Percentiles rank a stretch among this genome's conserved stretches.
phyloP scores from a whole-genome alignment of 73 alveolate genomes.

The Paramecium sonneborni region DNA sequence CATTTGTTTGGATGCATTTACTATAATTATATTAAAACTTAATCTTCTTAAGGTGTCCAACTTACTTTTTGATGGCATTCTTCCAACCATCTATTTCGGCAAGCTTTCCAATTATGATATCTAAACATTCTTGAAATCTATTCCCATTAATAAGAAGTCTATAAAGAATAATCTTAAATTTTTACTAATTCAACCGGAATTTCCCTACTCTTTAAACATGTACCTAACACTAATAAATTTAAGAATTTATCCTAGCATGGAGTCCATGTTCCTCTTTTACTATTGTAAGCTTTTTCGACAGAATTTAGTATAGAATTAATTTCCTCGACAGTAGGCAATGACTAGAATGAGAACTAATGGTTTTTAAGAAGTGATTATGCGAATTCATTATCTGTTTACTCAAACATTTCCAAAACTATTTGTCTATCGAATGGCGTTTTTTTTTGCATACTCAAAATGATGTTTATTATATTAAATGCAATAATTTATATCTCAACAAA shows the following conservation, averaged over 20 bases:
- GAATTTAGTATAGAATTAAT: not conserved
- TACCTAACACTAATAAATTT: not conserved
- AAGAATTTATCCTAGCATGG: constrained; percentile 3
- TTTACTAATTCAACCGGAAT: not conserved
- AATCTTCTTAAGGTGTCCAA: constrained; percentile 7
- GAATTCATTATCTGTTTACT: not conserved
- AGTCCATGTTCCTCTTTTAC: not conserved
- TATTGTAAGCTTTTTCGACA: not conserved
- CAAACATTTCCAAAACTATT: not conserved
- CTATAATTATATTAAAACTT: not conserved
- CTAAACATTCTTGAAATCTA: constrained; percentile 3
- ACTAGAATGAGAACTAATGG: not conserved
- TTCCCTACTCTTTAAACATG: not conserved
- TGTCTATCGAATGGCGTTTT: constrained; percentile 6
- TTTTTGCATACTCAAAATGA: not conserved
- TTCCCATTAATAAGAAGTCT: constrained; percentile 41
- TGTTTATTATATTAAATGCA: not conserved
- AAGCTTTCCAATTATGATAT: constrained; percentile 48
- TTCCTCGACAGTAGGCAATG: not conserved
- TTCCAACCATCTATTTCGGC: constrained; percentile 31
- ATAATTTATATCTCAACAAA: not conserved
- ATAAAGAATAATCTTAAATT: not conserved
- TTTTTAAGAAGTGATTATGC: not conserved
- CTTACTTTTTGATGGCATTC: not conserved
- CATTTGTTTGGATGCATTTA: not conserved